Conservation (phyloP, 331 rosid genomes). For the Quercus phellos region DNA sequence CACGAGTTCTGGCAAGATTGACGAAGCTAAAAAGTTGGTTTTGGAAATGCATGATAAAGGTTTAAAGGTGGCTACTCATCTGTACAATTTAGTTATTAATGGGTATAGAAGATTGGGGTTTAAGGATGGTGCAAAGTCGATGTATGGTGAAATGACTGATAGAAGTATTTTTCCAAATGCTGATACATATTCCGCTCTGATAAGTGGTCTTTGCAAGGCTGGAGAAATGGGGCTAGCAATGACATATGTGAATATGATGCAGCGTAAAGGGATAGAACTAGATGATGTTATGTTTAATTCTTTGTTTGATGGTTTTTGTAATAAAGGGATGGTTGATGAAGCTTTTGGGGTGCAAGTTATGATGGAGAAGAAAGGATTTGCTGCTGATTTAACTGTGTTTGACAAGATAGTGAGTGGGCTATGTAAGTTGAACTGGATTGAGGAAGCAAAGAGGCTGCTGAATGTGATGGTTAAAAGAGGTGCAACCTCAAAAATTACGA, state of each 20-base stretch:
- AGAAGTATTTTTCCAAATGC: slow-evolving; percentile 14
- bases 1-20: slow-evolving; percentile 19
- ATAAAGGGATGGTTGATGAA: slow-evolving; percentile 17
- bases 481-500: neutral
- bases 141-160: slow-evolving; percentile 27
- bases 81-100: slow-evolving; percentile 22
- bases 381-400: slow-evolving; percentile 3
- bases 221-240: slow-evolving; percentile 23
- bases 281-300: slow-evolving; percentile 3
- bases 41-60: slow-evolving; percentile 31
- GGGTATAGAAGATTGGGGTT: slow-evolving; percentile 14
- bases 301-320: slow-evolving; percentile 18
- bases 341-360: slow-evolving; percentile 18
- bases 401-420: slow-evolving; percentile 9
- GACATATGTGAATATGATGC: slow-evolving; percentile 26
- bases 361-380: slow-evolving; percentile 18
- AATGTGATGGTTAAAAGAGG: slow-evolving; percentile 15
- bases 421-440: slow-evolving; percentile 2
- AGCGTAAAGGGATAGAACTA: slow-evolving; percentile 10
- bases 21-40: slow-evolving; percentile 22
- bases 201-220: slow-evolving; percentile 24
- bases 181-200: slow-evolving; percentile 17
- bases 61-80: slow-evolving; percentile 15
- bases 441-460: slow-evolving; percentile 20
- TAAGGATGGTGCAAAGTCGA: slow-evolving; percentile 12